Evolutionary conservation across 129 eudicot genomes (phyloP).

Genomic region (sunflower (Helianthus annuus)): DNA sequence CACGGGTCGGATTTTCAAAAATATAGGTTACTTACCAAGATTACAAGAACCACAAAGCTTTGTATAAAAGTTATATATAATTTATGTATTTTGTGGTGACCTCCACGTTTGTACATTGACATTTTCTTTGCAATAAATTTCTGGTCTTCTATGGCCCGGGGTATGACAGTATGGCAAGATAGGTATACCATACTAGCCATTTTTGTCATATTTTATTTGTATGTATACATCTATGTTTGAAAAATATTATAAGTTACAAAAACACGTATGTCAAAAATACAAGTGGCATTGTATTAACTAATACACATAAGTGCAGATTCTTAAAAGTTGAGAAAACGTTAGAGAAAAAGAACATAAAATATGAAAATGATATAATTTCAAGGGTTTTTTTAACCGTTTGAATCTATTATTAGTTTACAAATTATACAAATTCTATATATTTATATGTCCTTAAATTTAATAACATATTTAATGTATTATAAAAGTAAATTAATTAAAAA

Average conservation of each 20-base stretch:
- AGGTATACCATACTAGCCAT: constrained; percentile 24
- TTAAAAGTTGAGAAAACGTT: not conserved
- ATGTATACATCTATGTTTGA: not conserved
- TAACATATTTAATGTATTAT: too few species aligned
- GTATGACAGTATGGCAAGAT: constrained; percentile 16
- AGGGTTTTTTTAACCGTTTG: too few species aligned
- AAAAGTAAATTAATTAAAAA: too few species aligned
- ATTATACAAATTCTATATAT: too few species aligned
- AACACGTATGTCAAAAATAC: not conserved
- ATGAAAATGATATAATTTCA: too few species aligned
- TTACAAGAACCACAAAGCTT: constrained; percentile 9
- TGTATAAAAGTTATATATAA: not conserved
- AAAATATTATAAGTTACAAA: not conserved
- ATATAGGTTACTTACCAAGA: constrained; percentile 39
- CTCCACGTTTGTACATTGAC: constrained; percentile 38
- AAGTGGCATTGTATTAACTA: not conserved
- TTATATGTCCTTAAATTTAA: too few species aligned
- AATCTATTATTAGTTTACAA: too few species aligned
- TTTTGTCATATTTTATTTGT: constrained; percentile 11
- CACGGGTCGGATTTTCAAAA: not conserved
- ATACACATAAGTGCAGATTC: not conserved
- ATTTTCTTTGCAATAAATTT: constrained; percentile 20
- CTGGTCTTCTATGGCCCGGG: constrained; percentile 4
- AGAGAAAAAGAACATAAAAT: too few species aligned
- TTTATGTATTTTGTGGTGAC: constrained; percentile 21